Evolutionary conservation across 2,329 filamentous ascomycete species (phyloP).

Genomic region (Fusarium sp.): DNA sequence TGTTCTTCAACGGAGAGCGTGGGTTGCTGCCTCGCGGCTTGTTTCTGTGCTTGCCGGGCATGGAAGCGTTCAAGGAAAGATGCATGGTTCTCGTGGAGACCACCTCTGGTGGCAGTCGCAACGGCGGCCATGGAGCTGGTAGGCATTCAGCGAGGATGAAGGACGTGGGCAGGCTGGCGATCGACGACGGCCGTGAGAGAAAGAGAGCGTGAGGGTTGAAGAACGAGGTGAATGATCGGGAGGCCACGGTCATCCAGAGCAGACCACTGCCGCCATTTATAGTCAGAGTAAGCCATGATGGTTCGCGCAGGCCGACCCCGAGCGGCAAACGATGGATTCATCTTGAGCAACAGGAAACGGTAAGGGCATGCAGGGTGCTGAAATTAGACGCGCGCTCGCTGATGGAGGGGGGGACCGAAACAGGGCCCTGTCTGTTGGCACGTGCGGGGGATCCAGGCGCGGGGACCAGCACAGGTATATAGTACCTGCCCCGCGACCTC

Average conservation of each 20-base stretch:
- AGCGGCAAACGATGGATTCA: not conserved
- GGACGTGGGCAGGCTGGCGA: not conserved
- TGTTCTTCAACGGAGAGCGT: constrained; percentile 35
- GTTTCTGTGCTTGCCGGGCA: constrained; percentile 1
- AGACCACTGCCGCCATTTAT: not conserved
- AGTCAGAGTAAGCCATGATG: not conserved
- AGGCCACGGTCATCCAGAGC: not conserved
- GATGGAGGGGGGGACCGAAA: no score
- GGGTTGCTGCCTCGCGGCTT: constrained; percentile 15
- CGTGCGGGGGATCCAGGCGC: not conserved
- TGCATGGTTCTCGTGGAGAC: constrained; percentile 13
- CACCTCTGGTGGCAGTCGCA: not conserved
- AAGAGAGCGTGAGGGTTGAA: not conserved
- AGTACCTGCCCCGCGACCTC: not conserved
- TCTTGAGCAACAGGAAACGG: no score
- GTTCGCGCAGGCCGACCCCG: not conserved
- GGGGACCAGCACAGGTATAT: not conserved
- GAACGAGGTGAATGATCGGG: not conserved
- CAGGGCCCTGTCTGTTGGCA: not conserved
- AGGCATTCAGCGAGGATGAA: not conserved
- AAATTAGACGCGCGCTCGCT: no score
- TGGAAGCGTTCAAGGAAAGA: constrained; percentile 17
- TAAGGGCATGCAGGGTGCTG: no score
- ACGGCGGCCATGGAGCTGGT: not conserved
- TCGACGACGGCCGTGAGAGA: not conserved